Evolutionary conservation across 805 yeast genomes (phyloP), one percentile per base, ranked within the genome.

Genomic region (Metschnikowia lunata): DNA sequence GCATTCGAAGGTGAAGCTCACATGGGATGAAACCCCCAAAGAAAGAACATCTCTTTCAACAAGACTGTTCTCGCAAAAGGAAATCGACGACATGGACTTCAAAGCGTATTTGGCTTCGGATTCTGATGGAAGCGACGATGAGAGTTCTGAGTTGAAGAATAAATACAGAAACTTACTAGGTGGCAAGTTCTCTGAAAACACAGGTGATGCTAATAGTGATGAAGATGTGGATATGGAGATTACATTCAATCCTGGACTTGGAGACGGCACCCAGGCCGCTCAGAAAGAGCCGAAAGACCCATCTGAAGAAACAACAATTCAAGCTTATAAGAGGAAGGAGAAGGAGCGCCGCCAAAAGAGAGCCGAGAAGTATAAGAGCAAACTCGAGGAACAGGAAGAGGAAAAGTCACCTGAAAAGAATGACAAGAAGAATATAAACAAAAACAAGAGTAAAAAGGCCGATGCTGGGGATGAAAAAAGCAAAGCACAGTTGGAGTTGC

Each of bases 1-100:
- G 62, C 96, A 89, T 60, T 90, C 98, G 12, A 93, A 90, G 58
- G 99, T 93, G 39, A 90, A 88, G 63, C 74, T 93, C 53, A 90
- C 98, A 0, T 93, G 99, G 99, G 99, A 93, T 64, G 98, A 91
- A 67, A 95, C 98, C 0, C 98, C 99, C 7, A 83, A 82, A 46
- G 97, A 89, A 58, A 79, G 99, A 58, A 63, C 80, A 13, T 80
- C 84, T 46, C 63, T 90, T 42, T 78, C 97, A 1, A 76, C 85
- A 12, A 82, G 84, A 54, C 88, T 89, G 7, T 91, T 93, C 62
- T 80, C 88, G 39, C 93, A 86, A 61, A 82, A 85, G 60, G 98
- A 93, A 61, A 73, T 88, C 38, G 93, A 85, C 55, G 91, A 85
- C 40, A 84, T 83, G 89, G 97, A 90, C 63, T 84, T 90, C 68